Evolutionary conservation across 2,329 filamentous ascomycete genomes (phyloP), one percentile per base, ranked within the genome.

Genomic region (Aspergillus quadrilineatus): DNA sequence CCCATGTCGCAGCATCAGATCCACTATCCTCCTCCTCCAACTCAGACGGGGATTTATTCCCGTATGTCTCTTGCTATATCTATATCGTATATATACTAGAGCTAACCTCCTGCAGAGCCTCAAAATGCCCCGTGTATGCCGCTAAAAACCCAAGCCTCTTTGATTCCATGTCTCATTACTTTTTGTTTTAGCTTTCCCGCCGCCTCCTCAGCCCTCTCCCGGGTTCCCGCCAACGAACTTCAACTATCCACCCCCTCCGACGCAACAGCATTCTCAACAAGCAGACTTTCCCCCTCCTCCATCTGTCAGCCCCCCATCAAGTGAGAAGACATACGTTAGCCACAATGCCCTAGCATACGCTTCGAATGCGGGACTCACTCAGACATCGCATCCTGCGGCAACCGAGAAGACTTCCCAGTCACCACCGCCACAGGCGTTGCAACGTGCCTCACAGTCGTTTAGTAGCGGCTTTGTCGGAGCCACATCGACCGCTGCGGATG

Each of bases 401-500:
- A 17, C 1, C 2, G 17, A 17, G 17, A 17, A 17, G n/a, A n/a
- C n/a, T 2, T 2, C 17, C 2, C 17, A 17, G 2, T 17, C 17
- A 17, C 17, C 43, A 10, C 48, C 42, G 8, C 50, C 36, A 39
- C 51, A 12, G 34, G 30, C 30, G 0, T 39, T 37, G 0, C 44
- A 44, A 10, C 17, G 45, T 28, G 46, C 17, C 22, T 44, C 26
- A 3, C 50, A 52, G n/a, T 56, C n/a, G n/a, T n/a, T n/a, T n/a
- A n/a, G n/a, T n/a, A n/a, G n/a, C n/a, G n/a, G n/a, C n/a, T n/a
- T 60, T 3, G 39, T 43, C 1, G 58, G 58, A 6, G 56, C 55
- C 4, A 28, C 4, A 12, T 53, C 58, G 0, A 84, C 87, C 0
- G 82, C 83, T 0, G 79, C 85, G 30, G 94, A 97, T 72, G 92